phyloP scores from a whole-genome alignment of 2,329 filamentous ascomycete species.

The Penicillium vulpinum region DNA sequence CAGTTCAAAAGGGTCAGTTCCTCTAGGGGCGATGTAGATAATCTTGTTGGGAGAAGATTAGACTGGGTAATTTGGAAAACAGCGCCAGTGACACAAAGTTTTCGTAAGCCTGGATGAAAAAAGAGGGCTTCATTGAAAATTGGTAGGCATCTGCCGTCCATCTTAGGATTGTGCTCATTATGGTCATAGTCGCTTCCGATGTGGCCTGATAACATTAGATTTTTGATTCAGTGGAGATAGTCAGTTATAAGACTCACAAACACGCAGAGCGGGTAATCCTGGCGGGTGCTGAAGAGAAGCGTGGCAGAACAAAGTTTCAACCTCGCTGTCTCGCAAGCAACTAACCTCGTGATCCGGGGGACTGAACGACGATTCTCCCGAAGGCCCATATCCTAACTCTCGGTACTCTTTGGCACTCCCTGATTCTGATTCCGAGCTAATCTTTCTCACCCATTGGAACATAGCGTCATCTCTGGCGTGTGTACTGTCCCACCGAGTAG shows the following conservation, averaged over 20 bases:
- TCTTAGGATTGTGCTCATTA: background rate
- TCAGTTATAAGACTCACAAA: background rate
- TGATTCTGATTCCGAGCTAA: background rate
- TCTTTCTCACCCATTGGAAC: background rate
- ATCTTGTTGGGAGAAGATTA: background rate
- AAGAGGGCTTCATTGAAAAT: background rate
- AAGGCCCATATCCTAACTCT: background rate
- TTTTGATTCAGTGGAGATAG: background rate
- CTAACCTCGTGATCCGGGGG: background rate
- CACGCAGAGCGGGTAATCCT: slow-evolving; percentile 1
- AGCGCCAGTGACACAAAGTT: slow-evolving; percentile 8
- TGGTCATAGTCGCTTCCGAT: slow-evolving; percentile 5
- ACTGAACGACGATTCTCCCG: background rate
- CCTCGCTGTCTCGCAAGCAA: background rate
- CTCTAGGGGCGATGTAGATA: background rate
- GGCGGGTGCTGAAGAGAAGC: background rate
- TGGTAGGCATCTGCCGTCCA: background rate
- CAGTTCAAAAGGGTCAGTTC: slow-evolving; percentile 10
- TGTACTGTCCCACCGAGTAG: background rate
- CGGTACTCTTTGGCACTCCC: background rate
- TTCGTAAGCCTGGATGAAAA: slow-evolving; percentile 1
- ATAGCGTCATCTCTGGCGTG: background rate
- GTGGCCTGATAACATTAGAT: slow-evolving; percentile 4
- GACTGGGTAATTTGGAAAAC: background rate
- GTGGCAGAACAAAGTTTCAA: background rate